Base-by-base conservation (phyloP, 345 rosid genomes). In the Toxicodendron radicans region DNA sequence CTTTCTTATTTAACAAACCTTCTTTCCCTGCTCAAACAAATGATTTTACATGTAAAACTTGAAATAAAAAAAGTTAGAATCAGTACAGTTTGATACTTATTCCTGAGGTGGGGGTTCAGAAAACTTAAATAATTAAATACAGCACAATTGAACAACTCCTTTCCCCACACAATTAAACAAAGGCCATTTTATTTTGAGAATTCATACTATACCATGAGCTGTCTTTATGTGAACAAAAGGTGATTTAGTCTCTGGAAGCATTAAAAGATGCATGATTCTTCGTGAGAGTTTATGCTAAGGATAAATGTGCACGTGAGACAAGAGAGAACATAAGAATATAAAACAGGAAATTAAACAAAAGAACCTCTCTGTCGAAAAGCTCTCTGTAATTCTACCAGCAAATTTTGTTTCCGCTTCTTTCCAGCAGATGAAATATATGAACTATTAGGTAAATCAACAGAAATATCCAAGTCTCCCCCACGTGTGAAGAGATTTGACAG, bases 401-500 rank as follows among this genome's bases (percentile, higher is more conserved):
- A 64, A 62, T 54, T 78, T 68, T 83, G 90, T 53, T 92, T 90
- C 66, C 76, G 82, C 83, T 82, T 92, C 87, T 91, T 95, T 67
- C 90, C 97, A 74, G 89, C 67, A 77, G 85, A 85, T 54, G 92
- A 83, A 70, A 92, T 83, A 66, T 79, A 79, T 6, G 93, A 71
- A 60, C 89, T 86, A 43, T 83, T 81, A 61, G 80, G 66, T 58
- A 92, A 78, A 56, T 88, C 85, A 38, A 95, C 69, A 59, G 99
- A 89, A 74, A 95, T 82, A 82, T 95, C 97, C 78, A 95, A 78
- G 79, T 95, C 99, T 77, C 95, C 97, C 85, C 88, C 76, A 46
- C 87, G 76, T 17, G 90, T 79, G 82, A 92, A 92, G 78, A 92
- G 97, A 81, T 91, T 86, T 24, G 99, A 92, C 52, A 91, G 89